A percentile compares a stretch with the other conserved stretches of the same genome.
Evolutionary conservation across 108 stramenopile genomes (phyloP).

Genomic region (Cylindrotheca fusiformis): DNA sequence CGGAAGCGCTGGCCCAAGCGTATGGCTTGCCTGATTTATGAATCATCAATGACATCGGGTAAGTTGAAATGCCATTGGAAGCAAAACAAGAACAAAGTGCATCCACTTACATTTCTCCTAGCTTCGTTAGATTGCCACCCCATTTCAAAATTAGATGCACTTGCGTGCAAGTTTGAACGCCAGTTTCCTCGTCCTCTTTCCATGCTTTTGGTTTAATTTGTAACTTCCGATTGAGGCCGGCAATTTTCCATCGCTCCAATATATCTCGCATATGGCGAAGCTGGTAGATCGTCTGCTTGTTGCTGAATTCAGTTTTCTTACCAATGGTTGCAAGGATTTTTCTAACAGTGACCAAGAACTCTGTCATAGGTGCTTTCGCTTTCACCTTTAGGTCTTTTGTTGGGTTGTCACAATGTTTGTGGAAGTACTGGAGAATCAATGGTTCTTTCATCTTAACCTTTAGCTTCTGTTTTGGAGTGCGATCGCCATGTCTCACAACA

Average conservation of each 20-base stretch:
- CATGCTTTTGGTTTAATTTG: conserved; percentile 95
- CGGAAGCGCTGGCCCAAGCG: conserved; percentile 88
- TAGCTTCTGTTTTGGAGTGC: conserved; percentile 99
- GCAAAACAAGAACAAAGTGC: conserved; percentile 1
- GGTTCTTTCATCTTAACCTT: conserved; percentile 90
- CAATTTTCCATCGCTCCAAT: conserved; percentile 88
- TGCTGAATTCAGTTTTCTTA: conserved; percentile 22
- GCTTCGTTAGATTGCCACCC: conserved; percentile 96
- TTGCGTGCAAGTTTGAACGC: conserved; percentile 39
- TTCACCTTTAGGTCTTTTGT: conserved; percentile 94
- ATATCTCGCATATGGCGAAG: conserved; percentile 87
- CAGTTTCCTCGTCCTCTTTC: conserved; percentile 50
- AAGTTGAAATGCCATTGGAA: conserved; percentile 6
- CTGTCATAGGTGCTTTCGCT: conserved; percentile 80
- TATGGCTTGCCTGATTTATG: conserved; percentile 89
- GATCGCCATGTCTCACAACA: conserved; percentile 95
- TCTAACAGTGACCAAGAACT: conserved; percentile 82
- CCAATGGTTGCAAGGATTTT: conserved; percentile 53
- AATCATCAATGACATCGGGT: background rate
- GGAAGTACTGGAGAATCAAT: conserved; percentile 75
- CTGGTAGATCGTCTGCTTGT: conserved; percentile 52
- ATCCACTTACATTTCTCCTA: conserved; percentile 56
- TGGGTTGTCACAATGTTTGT: conserved; percentile 58
- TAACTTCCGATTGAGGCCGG: conserved; percentile 94
- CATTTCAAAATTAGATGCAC: conserved; percentile 97